Base-by-base conservation (phyloP, 2,329 filamentous ascomycete genomes). In the Trichoderma koningiopsis region DNA sequence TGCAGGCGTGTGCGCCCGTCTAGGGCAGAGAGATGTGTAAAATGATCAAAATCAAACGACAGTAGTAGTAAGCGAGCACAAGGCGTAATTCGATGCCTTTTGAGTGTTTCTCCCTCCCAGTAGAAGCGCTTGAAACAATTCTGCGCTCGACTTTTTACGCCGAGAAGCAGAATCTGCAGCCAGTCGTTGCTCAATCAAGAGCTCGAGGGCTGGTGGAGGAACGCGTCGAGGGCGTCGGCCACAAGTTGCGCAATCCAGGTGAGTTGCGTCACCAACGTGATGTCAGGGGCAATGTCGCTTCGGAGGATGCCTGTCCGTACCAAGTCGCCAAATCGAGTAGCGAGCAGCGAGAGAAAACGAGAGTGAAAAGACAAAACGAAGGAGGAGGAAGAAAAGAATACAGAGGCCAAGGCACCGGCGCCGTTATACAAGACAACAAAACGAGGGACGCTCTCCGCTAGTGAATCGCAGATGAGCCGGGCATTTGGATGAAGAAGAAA, bases 361-460 rank as follows among this genome's bases (percentile, higher is more conserved):
- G 22, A 24, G 65, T 64, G 60, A 68, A 66, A 53, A 27, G 53
- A 69, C 69, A 70, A 71, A 73, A 68, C 66, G 68, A 43, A 6
- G 22, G 40, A 31, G 40, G 43, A 52, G 31, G n/a, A 29, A 31
- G 55, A 31, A 31, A 22, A 27, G 24, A 40, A 68, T 3, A n/a
- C 11, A 52, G 22, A 58, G 3, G 35, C 40, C 40, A 67, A 52
- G 40, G 29, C 35, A 64, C 24, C 55, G 57, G 57, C 57, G 35
- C 33, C 47, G 47, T 24, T 64, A 47, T 58, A 27, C 29, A 33
- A 56, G 24, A 58, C 63, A 57, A 55, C 22, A 61, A 67, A 70
- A 70, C 68, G 68, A 70, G 31, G 53, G 68, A 68, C 68, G 66
- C 63, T 70, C 49, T 68, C 62, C 61, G 58, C 68, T 53, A 52